Conservation (phyloP, 1,139 yeast genomes). For the Pichiaceae sp. region DNA sequence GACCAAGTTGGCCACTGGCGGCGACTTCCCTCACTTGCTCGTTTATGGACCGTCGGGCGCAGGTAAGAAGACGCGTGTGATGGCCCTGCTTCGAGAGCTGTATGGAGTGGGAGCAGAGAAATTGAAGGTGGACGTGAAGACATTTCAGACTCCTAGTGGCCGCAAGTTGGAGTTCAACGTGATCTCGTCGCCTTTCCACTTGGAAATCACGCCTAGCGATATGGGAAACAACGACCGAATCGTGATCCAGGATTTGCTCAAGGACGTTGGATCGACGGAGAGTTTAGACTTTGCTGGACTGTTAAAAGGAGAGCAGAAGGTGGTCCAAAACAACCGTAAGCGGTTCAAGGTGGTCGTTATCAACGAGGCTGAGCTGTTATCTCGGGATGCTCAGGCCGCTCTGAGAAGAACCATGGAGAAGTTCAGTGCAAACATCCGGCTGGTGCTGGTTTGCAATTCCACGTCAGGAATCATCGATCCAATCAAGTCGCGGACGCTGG, state of each 20-base stretch:
- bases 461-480: slow-evolving; percentile 92
- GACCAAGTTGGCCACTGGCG: slow-evolving; percentile 48
- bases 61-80: slow-evolving; percentile 91
- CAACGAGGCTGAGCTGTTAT: slow-evolving; percentile 87
- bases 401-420: slow-evolving; percentile 97
- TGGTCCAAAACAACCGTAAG: slow-evolving; percentile 34
- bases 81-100: slow-evolving; percentile 69
- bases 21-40: slow-evolving; percentile 88
- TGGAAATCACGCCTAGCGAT: slow-evolving; percentile 95
- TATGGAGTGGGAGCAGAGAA: slow-evolving; percentile 70
- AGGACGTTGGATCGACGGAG: slow-evolving; percentile 92
- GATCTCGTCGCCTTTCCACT: slow-evolving; percentile 80
- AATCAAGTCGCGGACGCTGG: slow-evolving; percentile 82
- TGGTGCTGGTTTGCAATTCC: slow-evolving; percentile 79
- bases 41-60: slow-evolving; percentile 96
- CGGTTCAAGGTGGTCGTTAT: slow-evolving; percentile 87
- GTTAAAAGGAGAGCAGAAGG: slow-evolving; percentile 10
- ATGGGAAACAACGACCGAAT: slow-evolving; percentile 93
- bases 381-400: slow-evolving; percentile 97
- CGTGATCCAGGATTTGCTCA: slow-evolving; percentile 86
- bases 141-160: slow-evolving; percentile 63
- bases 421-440: slow-evolving; percentile 78
- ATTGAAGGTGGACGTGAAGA: slow-evolving; percentile 82
- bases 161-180: slow-evolving; percentile 85
- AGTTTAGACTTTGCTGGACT: slow-evolving; percentile 68